Base-by-base conservation (phyloP, 2,329 filamentous ascomycete genomes). In the Macrophomina phaseolina region DNA sequence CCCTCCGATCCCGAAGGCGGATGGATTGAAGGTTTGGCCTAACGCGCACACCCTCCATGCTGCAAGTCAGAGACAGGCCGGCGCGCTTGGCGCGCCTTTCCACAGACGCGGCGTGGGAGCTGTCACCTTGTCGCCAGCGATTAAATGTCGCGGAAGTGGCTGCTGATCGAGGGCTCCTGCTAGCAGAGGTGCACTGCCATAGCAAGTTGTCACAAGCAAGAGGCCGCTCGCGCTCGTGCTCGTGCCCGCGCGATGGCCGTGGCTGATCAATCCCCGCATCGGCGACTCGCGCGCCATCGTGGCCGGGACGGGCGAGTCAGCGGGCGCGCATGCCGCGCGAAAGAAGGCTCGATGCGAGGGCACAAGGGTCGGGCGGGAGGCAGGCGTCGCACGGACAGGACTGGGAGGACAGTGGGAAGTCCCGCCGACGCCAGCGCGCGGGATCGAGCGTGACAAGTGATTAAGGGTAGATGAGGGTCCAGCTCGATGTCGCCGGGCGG, bases 141-240 rank as follows among this genome's bases (percentile, higher is more conserved):
- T 61, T 36, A 61, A 61, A 61, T 61, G 56, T 61, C 56, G 56
- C 56, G 56, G 56, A 18, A 36, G 56, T 61, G 56, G 56, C 56
- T 61, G 56, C 56, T 61, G 56, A 61, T 61, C 56, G 23, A 60
- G 55, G 3, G 9, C 5, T n/a, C 8, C 6, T 7, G 34, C n/a
- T 61, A 48, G 56, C 56, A 61, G 30, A 18, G 28, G 32, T 61
- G 56, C 55, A 60, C 55, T 46, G 55, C 55, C 42, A 45, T 14
- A 14, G 16, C 42, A 45, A 30, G 34, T 30, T 3, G 40, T 45
- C 55, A 60, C 23, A 32, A 46, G 55, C 55, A 60, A 18, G 38
- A 18, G 28, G 38, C 16, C 30, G 38, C 38, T n/a, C 23, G 8
- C 6, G 52, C 36, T 30, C 16, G 16, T 28, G 36, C 38, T 32